Base-by-base conservation (phyloP, 495 filamentous ascomycete species). In the Annulohypoxylon stygium region DNA sequence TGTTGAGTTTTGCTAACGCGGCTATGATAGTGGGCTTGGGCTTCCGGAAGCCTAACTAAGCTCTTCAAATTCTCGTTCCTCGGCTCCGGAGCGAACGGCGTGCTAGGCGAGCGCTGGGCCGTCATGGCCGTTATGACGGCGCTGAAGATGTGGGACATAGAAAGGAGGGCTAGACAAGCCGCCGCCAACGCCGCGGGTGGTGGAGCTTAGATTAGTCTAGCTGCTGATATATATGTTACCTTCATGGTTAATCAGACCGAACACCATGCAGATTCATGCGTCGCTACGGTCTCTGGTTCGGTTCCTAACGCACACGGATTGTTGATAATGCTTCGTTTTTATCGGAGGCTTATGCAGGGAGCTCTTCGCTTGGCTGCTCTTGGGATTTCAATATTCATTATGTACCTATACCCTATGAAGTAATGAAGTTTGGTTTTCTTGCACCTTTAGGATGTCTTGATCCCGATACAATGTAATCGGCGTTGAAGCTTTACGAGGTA, bases 41-140 rank as follows among this genome's bases (percentile, higher is more conserved):
- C 55, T 1, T 34, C 23, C 18, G 20, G 66, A 9, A 75, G 69
- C 65, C 3, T 75, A 33, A 58, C 72, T 10, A 77, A 78, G 67
- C 39, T 23, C 3, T 20, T 76, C 12, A 61, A 61, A 53, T 81
- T 81, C 37, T 23, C 39, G 36, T 81, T 79, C 66, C 47, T 78
- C 10, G 79, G 79, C 1, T 69, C 48, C 3, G 79, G 79, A 20
- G 72, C 55, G 0, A 69, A 57, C 14, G 78, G 79, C n/a, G 36
- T 57, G 14, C 61, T 81, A 0, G 79, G 79, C 4, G 76, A 78
- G 37, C 55, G 78, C 1, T 81, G 78, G 76, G 76, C 74, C 1
- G n/a, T 75, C 26, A 79, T 81, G 79, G 74, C 78, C 16, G 79
- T 77, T 1, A 58, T 68, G 11, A 71, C 78, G 26, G 77, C 76